Conservation (phyloP, 2,329 filamentous ascomycete species). For the Geosmithia morbida region DNA sequence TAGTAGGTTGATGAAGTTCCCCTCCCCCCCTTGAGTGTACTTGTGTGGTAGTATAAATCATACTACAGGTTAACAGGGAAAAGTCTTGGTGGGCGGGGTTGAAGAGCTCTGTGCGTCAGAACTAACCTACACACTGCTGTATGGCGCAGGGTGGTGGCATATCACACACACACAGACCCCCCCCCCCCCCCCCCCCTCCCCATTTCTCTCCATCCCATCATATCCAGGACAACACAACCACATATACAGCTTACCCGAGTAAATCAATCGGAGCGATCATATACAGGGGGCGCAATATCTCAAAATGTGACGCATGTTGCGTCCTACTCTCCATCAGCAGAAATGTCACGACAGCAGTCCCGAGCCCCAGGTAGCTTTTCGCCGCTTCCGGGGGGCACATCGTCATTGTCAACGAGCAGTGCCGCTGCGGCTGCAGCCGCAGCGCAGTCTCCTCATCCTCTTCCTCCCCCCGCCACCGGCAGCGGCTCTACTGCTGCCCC, state of each 20-base stretch:
- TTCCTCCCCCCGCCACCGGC: conserved; percentile 1
- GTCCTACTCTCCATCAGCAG: conserved; percentile 7
- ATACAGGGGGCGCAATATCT: conserved; percentile 2
- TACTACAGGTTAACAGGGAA: too few species aligned
- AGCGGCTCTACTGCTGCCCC: conserved; percentile 11
- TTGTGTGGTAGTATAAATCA: too few species aligned
- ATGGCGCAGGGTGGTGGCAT: background rate
- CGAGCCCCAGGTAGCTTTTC: conserved; percentile 42
- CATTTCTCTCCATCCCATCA: background rate
- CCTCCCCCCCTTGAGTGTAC: too few species aligned
- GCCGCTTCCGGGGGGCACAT: conserved; percentile 25
- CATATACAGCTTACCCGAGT: background rate
- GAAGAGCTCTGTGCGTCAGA: background rate
- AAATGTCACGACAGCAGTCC: conserved; percentile 30
- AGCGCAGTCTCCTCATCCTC: conserved; percentile 8
- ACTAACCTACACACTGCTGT: background rate
- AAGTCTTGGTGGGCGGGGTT: background rate
- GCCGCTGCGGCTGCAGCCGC: background rate
- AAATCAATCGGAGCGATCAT: background rate
- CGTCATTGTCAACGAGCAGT: conserved; percentile 2
- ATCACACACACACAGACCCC: background rate
- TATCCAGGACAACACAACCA: background rate
- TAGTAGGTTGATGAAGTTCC: too few species aligned
- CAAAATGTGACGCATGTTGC: conserved; percentile 25
- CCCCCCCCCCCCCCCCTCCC: background rate